phyloP scores from a whole-genome alignment of 2,329 filamentous ascomycete genomes.

The Fusarium begoniae region DNA sequence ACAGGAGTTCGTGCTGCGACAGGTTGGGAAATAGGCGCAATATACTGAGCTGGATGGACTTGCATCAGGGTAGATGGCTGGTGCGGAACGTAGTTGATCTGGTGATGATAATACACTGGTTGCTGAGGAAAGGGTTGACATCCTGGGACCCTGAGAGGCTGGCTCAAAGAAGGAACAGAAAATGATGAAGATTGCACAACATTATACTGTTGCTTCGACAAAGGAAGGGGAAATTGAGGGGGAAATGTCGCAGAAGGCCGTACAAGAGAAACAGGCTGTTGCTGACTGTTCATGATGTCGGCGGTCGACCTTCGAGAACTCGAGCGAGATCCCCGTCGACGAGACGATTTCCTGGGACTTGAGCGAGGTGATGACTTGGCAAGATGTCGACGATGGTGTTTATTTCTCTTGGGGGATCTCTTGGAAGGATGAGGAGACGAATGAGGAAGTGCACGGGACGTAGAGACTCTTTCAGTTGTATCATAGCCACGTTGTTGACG shows the following conservation, averaged over 20 bases:
- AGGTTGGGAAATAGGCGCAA: not conserved
- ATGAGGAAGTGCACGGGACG: not conserved
- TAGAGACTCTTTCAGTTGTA: slow-evolving; percentile 1
- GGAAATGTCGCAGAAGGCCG: slow-evolving; percentile 34
- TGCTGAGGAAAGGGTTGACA: slow-evolving; percentile 29
- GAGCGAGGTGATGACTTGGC: slow-evolving; percentile 4
- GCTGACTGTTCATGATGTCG: not conserved
- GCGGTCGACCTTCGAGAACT: slow-evolving; percentile 12
- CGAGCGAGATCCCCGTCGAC: slow-evolving; percentile 7
- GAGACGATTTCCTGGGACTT: slow-evolving; percentile 7
- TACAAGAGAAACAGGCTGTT: slow-evolving; percentile 27
- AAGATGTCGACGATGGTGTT: not conserved
- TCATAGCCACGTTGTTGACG: not conserved
- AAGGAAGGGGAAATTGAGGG: slow-evolving; percentile 19
- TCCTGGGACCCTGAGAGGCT: slow-evolving; percentile 15
- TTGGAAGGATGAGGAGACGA: slow-evolving; percentile 3
- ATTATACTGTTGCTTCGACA: slow-evolving; percentile 28
- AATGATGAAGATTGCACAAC: slow-evolving; percentile 24
- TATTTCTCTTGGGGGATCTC: slow-evolving; percentile 1
- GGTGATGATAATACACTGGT: slow-evolving; percentile 36
- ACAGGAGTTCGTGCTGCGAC: not conserved
- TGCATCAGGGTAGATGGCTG: slow-evolving; percentile 10
- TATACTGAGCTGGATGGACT: slow-evolving; percentile 19
- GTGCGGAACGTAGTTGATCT: slow-evolving; percentile 26
- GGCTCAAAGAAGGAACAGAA: slow-evolving; percentile 21